Evolutionary conservation across 495 filamentous ascomycete species (phyloP).

Genomic region (Penicillium manginii): DNA sequence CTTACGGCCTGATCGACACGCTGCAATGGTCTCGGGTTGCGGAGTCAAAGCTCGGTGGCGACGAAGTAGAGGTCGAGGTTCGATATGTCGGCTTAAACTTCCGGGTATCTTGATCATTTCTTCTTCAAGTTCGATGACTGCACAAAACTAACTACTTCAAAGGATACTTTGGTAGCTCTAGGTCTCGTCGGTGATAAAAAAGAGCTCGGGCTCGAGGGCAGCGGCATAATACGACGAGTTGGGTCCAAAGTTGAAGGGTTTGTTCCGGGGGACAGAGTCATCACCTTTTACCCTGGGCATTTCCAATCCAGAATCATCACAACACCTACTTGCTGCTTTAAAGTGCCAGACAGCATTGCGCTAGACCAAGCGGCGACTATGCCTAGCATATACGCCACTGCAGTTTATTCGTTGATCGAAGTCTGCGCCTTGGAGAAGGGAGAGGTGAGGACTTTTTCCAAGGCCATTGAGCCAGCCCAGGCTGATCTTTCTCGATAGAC

Average conservation of each 20-base stretch:
- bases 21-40: neutral
- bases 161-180: neutral
- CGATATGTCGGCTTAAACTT: constrained; percentile 14
- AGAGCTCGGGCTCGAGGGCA: constrained; percentile 14
- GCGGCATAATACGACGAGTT: constrained; percentile 11
- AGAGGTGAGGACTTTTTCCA: neutral
- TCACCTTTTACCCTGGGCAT: neutral
- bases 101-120: neutral
- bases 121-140: neutral
- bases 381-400: neutral
- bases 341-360: neutral
- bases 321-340: neutral
- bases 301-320: neutral
- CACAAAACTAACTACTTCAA: neutral
- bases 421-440: neutral
- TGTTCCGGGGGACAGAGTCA: neutral
- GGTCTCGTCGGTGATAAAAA: constrained; percentile 5
- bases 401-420: neutral
- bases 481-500: neutral
- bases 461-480: no score
- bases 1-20: neutral
- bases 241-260: neutral
- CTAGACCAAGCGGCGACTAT: neutral
- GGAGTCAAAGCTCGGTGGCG: neutral
- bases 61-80: constrained; percentile 11